Base-by-base conservation (phyloP, 306 rosid genomes). In the Argentina anserina region DNA sequence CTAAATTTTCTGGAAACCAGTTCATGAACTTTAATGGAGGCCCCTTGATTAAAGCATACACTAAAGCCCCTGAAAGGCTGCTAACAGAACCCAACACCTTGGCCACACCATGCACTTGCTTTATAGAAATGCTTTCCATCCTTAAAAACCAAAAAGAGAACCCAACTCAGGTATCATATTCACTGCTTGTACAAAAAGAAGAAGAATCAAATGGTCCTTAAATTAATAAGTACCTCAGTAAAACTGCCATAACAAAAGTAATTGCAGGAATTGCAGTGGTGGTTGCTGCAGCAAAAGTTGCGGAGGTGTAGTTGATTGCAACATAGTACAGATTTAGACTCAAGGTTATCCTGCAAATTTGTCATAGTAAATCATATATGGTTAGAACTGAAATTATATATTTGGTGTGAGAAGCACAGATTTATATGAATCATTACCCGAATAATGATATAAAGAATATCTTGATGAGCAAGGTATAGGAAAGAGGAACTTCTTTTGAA, bases 241-340 rank as follows among this genome's bases (percentile, higher is more conserved):
- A 63, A 72, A 72, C 59, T 10, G 98, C 98, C 83, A 88, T 72
- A 65, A 89, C 68, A 33, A 94, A 88, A 60, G 98, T 94, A 55
- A 94, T 89, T 65, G 88, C 87, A 18, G 97, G 98, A 76, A 94
- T 64, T 28, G 94, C 79, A 78, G 89, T 94, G 56, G 96, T 84
- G 74, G 86, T 42, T 63, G 98, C 98, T 6, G 97, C 97, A 13
- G 97, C 96, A 80, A 86, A 94, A 68, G 96, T 94, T 82, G 98
- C 97, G 40, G 98, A 76, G 59, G 95, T 94, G 45, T 84, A 77
- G 84, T 85, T 87, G 74, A 94, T 81, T 26, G 96, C 89, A 43
- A 85, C 86, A 65, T 83, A 94, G 84, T 88, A 94, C 37, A 94
- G 90, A 72, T 82, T 94, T 76, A 92, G 80, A 82, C 97, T 89